Conservation (phyloP, 441 rosid genomes). For the Raphanus hybrid region DNA sequence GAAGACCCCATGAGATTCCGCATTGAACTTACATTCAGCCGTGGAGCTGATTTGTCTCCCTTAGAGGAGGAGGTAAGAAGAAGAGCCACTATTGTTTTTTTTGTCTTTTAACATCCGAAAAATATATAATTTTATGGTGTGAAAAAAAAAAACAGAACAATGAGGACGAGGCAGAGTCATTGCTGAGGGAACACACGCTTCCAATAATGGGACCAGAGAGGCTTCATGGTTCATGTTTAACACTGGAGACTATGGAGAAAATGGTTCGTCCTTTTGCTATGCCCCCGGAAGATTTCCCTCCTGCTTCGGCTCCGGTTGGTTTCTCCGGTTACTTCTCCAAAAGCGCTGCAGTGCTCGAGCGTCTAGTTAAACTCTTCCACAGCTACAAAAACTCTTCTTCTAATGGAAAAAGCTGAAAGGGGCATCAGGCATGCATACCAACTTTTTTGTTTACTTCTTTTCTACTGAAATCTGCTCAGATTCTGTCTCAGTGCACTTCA, state of each 20-base stretch:
- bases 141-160: slow-evolving; percentile 53
- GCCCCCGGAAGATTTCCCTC: slow-evolving; percentile 99
- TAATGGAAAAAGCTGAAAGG: slow-evolving; percentile 51
- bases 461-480: background rate
- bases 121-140: background rate
- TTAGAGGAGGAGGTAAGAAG: slow-evolving; percentile 59
- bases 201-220: slow-evolving; percentile 99
- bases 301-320: slow-evolving; percentile 91
- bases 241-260: slow-evolving; percentile 88
- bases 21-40: slow-evolving; percentile 94
- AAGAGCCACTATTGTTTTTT: background rate
- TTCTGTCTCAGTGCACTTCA: slow-evolving; percentile 23
- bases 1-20: slow-evolving; percentile 97
- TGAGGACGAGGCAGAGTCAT: slow-evolving; percentile 76
- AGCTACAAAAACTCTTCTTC: slow-evolving; percentile 74
- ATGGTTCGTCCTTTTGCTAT: slow-evolving; percentile 96
- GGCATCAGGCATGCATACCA: background rate
- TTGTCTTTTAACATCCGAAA: background rate
- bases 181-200: slow-evolving; percentile 95
- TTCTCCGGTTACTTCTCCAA: slow-evolving; percentile 97
- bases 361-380: slow-evolving; percentile 96
- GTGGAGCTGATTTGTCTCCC: slow-evolving; percentile 98
- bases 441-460: background rate
- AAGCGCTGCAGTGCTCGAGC: slow-evolving; percentile 97
- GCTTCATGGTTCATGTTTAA: slow-evolving; percentile 91